These are phyloP conservation scores for Colletotrichum salicis DNA, from an alignment of 2,329 filamentous ascomycete genomes.

Conservation along the genomic window DNA sequence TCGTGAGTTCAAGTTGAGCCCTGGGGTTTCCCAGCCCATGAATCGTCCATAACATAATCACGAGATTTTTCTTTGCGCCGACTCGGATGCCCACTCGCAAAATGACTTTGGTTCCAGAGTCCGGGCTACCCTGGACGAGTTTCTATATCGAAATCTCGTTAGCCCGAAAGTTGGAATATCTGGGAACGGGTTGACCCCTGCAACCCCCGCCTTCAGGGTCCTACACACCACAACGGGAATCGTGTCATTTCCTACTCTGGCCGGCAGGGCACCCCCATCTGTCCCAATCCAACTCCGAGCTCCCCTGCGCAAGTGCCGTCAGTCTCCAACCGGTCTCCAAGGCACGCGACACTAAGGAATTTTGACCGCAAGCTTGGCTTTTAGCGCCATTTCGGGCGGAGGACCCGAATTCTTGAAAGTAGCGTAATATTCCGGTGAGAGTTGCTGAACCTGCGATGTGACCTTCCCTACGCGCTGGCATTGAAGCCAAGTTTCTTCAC, in stretches of 20 bases:
- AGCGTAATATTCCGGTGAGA: slow-evolving; percentile 85
- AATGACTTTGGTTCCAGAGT: not conserved
- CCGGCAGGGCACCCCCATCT: slow-evolving; percentile 81
- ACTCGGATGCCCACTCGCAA: slow-evolving; percentile 10
- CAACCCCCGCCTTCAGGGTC: slow-evolving; percentile 28
- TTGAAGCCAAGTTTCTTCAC: slow-evolving; percentile 84
- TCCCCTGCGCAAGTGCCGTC: slow-evolving; percentile 92
- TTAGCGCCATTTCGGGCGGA: slow-evolving; percentile 78
- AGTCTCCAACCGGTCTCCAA: slow-evolving; percentile 72
- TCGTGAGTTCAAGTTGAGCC: not conserved
- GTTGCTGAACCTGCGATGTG: slow-evolving; percentile 89
- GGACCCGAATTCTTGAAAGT: slow-evolving; percentile 76
- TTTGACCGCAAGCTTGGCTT: slow-evolving; percentile 82
- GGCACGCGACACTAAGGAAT: slow-evolving; percentile 86
- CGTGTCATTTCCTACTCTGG: slow-evolving; percentile 83
- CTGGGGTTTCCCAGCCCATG: not conserved
- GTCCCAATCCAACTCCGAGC: slow-evolving; percentile 85
- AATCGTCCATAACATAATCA: not conserved
- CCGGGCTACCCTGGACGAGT: slow-evolving; percentile 12
- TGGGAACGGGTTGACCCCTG: slow-evolving; percentile 11
- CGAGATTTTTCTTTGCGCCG: slow-evolving; percentile 4
- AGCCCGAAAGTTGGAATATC: slow-evolving; percentile 11
- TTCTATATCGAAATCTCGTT: slow-evolving; percentile 1
- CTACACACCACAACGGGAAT: slow-evolving; percentile 80
- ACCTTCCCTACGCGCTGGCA: slow-evolving; percentile 78